Percentiles rank a stretch among this genome's conserved stretches.
phyloP scores from a whole-genome alignment of 1,284 basidiomycete species.

The Leucoagaricus sp. region DNA sequence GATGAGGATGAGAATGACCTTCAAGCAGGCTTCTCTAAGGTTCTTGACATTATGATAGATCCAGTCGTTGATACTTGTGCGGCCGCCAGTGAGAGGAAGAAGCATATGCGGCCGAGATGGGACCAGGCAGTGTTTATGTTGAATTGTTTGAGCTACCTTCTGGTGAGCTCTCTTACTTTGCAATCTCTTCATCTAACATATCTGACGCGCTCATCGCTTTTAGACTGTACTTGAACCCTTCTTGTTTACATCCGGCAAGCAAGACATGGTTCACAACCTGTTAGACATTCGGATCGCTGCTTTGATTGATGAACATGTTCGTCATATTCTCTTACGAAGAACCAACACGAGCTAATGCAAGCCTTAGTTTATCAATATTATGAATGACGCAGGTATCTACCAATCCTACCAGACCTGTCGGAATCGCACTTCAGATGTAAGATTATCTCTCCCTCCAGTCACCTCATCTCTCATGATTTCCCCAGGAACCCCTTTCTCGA shows the following conservation, averaged over 20 bases:
- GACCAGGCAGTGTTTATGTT: constrained; percentile 81
- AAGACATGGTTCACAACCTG: constrained; percentile 55
- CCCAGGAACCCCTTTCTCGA: constrained; percentile 72
- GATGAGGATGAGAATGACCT: constrained; percentile 53
- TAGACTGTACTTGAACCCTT: constrained; percentile 76
- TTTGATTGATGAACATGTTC: constrained; percentile 82
- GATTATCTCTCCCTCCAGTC: constrained; percentile 25
- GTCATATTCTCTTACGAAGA: constrained; percentile 30
- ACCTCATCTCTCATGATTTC: background rate
- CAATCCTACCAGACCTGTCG: constrained; percentile 62
- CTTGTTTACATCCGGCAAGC: constrained; percentile 70
- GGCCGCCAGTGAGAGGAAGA: constrained; percentile 69
- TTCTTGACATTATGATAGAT: constrained; percentile 82
- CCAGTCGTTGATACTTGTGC: constrained; percentile 81
- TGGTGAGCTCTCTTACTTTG: constrained; percentile 45
- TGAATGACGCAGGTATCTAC: constrained; percentile 76
- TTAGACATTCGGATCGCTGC: constrained; percentile 64
- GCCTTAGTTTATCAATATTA: constrained; percentile 67
- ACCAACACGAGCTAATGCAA: background rate
- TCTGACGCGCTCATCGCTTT: background rate
- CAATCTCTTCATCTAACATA: constrained; percentile 2
- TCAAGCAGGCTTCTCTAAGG: constrained; percentile 61
- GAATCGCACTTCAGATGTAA: constrained; percentile 54
- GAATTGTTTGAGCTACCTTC: constrained; percentile 82
- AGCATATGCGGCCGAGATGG: constrained; percentile 58